A percentile compares a stretch with the other conserved stretches of the same genome.
These are phyloP conservation scores for Lactuca sativa DNA, from an alignment of 129 eudicot species.

Conservation along the genomic window DNA sequence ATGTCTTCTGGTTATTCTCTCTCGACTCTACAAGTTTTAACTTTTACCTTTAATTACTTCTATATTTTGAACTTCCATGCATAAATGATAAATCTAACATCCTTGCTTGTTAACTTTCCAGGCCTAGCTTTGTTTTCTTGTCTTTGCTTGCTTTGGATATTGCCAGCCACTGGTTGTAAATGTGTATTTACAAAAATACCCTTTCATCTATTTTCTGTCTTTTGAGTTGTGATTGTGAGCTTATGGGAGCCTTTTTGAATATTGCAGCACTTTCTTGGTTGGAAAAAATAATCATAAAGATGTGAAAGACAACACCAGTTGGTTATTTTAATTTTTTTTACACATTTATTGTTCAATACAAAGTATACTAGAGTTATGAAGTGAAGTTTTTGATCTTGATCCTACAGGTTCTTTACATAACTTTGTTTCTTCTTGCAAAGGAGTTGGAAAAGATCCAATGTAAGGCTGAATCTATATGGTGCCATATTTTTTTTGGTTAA, in stretches of 20 bases:
- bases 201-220: background rate
- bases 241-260: constrained; percentile 4
- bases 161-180: constrained; percentile 95
- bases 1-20: constrained; percentile 85
- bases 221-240: too few relatives aligned
- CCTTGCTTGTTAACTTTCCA: constrained; percentile 35
- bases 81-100: background rate
- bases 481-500: constrained; percentile 7
- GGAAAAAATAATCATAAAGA: constrained; percentile 93
- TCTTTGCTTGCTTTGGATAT: constrained; percentile 96
- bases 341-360: background rate
- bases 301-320: constrained; percentile 88
- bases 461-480: constrained; percentile 35
- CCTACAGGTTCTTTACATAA: constrained; percentile 82
- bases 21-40: constrained; percentile 80
- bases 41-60: background rate
- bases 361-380: constrained; percentile 14
- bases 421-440: constrained; percentile 81
- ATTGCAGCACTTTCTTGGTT: constrained; percentile 82
- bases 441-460: constrained; percentile 60
- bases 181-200: constrained; percentile 51
- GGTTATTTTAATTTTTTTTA: constrained; percentile 46
- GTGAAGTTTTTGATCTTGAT: constrained; percentile 8
- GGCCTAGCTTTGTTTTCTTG: constrained; percentile 85
- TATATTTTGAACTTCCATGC: background rate